Base-by-base conservation (phyloP, 306 rosid species). In the Corylus americana region DNA sequence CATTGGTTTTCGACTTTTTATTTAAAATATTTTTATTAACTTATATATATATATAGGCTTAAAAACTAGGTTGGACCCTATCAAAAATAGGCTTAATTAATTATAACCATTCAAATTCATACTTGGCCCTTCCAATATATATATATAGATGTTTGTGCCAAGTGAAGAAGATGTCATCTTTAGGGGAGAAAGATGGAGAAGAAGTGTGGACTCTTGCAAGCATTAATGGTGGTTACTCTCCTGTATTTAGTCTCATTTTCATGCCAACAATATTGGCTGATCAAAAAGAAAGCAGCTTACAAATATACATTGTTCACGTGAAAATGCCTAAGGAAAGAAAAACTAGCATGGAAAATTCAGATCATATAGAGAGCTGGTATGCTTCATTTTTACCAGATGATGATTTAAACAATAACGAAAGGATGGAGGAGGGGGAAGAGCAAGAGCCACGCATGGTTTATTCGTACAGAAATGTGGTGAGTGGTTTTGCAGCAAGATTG, bases 401-500 rank as follows among this genome's bases (percentile, higher is more conserved):
- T 42, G 42, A 4, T 2, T 16, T 66, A 44, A 79, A 71, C 11
- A 20, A n/a, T 70, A 39, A 3, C 0, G 9, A 61, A 66, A 63
- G 70, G 73, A 50, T 70, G 2, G 45, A 42, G 45, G 8, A 42
- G 6, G 45, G 0, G 35, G 35, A 31, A 31, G 35, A 70, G 49
- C 53, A 78, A 64, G 29, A 75, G 0, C 73, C 66, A 11, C 73
- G 86, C 22, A 55, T 90, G 78, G 83, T 91, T 44, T 82, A 86
- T 77, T 27, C 88, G 7, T 93, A 88, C 79, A 75, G 54, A 64
- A 85, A 89, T 10, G 97, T 90, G 37, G 87, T 74, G 17, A 80
- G 87, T 3, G 96, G 94, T 4, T 91, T 93, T 48, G 91, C 93
- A 0, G 92, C 88, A 37, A 88, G 76, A 80, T 54, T 93, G 57